phyloP scores from a whole-genome alignment of 1,284 basidiomycete species.

The Cutaneotrichosporon curvatum region DNA sequence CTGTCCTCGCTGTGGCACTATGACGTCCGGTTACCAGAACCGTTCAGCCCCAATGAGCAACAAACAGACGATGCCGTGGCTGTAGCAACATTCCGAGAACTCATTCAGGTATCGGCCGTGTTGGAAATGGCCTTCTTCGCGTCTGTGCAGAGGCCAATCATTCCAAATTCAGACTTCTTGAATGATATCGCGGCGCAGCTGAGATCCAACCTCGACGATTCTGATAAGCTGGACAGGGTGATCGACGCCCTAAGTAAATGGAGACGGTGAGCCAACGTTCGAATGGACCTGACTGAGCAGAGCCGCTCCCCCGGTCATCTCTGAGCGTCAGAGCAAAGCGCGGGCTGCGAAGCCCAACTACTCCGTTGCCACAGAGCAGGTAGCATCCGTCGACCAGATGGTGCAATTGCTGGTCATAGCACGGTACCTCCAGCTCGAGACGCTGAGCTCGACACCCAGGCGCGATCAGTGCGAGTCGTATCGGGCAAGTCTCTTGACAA shows the following conservation, averaged over 20 bases:
- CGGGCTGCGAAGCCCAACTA: neutral
- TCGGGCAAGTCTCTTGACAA: neutral
- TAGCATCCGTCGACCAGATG: conserved; percentile 11
- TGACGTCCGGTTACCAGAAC: conserved; percentile 13
- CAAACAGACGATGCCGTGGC: neutral
- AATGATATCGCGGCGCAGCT: conserved; percentile 7
- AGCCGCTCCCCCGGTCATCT: neutral
- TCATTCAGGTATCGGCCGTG: conserved; percentile 6
- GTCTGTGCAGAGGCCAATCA: conserved; percentile 7
- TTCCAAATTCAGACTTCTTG: conserved; percentile 9
- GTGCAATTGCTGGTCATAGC: conserved; percentile 8
- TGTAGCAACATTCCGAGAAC: conserved; percentile 9
- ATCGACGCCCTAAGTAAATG: conserved; percentile 5
- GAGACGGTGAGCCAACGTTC: neutral
- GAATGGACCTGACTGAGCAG: neutral
- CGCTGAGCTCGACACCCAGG: conserved; percentile 1
- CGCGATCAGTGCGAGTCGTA: neutral
- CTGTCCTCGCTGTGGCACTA: conserved; percentile 12
- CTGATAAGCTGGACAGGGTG: conserved; percentile 7
- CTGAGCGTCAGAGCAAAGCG: neutral
- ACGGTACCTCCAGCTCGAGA: conserved; percentile 13
- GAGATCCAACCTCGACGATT: conserved; percentile 5
- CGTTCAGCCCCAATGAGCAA: neutral
- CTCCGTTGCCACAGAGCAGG: conserved; percentile 11
- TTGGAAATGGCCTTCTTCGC: conserved; percentile 10